Base-by-base conservation (phyloP, 2,329 filamentous ascomycete species). In the Penicillium concentricum region DNA sequence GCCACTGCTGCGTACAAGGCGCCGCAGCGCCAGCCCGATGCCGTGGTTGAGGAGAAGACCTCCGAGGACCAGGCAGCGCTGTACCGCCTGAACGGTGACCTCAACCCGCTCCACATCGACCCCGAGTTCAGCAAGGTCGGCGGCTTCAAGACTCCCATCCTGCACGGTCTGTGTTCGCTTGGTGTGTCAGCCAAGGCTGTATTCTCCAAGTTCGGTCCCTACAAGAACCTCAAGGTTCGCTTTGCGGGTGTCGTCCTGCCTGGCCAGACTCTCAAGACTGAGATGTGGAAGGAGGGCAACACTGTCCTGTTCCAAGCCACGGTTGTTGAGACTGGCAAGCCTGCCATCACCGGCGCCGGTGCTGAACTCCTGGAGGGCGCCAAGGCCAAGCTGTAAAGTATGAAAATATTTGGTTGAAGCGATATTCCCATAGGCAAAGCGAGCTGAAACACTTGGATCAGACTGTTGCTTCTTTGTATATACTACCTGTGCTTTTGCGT, bases 121-220 rank as follows among this genome's bases (percentile, higher is more conserved):
- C 94, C 94, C 1, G 84, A 86, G 48, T 97, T 99, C 77, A 91
- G 91, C 78, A 94, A 94, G 80, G 87, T 96, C 67, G 94, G 93
- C 58, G 94, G 94, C 58, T 99, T 99, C 86, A 89, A 94, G 78
- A 85, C 81, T 28, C 94, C 94, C 13, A 99, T 99, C 72, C 82
- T 99, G 52, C 94, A 99, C 80, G 94, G 94, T n/a, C 85, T 99
- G 37, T 96, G 92, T 84, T 94, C 87, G 73, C 93, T 99, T 69
- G 94, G 94, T 66, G 86, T 97, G 64, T 88, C 90, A 16, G 91
- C 88, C 63, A 97, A 96, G 83, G 92, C 93, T 58, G 86, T 99
- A 38, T 89, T 92, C 73, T 84, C 91, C 77, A 88, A 82, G 62
- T 97, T 87, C 69, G 94, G 94, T 4, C 78, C 84, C 45, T 92